These are phyloP conservation scores for Vitis cinerea DNA, from an alignment of 164 flowering plant genomes.

Conservation along the genomic window DNA sequence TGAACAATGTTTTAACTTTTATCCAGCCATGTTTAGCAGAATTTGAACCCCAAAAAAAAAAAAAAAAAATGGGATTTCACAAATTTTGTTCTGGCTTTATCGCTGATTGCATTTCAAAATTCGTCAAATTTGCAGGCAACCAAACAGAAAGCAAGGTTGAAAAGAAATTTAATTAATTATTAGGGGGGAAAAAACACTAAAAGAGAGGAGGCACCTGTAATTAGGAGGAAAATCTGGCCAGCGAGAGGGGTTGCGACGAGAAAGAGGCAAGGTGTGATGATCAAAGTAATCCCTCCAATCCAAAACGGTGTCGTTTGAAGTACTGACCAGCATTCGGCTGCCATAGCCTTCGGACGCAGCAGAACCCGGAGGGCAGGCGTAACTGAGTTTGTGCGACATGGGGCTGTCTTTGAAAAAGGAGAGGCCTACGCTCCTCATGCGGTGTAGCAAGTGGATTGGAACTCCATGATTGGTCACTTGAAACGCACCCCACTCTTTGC, in stretches of 20 bases:
- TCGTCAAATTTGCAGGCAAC: too few relatives aligned
- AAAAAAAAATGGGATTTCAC: too few relatives aligned
- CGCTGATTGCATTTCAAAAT: too few relatives aligned
- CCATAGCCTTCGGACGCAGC: conserved; percentile 89
- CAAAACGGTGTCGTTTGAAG: conserved; percentile 44
- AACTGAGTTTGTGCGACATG: conserved; percentile 46
- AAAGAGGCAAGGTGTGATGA: conserved; percentile 80
- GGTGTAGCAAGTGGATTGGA: conserved; percentile 35
- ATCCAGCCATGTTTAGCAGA: too few relatives aligned
- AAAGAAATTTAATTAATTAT: background rate
- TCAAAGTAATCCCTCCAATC: conserved; percentile 98
- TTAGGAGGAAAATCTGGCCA: conserved; percentile 68
- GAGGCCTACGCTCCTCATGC: conserved; percentile 38
- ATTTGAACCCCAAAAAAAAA: too few relatives aligned
- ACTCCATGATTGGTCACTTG: conserved; percentile 77
- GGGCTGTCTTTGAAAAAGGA: conserved; percentile 57
- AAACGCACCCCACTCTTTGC: conserved; percentile 86
- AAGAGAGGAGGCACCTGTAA: conserved; percentile 45
- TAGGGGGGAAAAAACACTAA: too few relatives aligned
- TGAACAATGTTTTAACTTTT: too few relatives aligned
- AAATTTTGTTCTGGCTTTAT: too few relatives aligned
- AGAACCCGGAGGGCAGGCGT: conserved; percentile 55
- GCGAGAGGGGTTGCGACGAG: conserved; percentile 58
- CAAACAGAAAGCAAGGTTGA: too few relatives aligned
- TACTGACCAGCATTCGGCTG: conserved; percentile 61